Percentiles rank a stretch among this genome's conserved stretches.
Conservation (phyloP, 345 rosid species). For the Rhodamnia argentea region DNA sequence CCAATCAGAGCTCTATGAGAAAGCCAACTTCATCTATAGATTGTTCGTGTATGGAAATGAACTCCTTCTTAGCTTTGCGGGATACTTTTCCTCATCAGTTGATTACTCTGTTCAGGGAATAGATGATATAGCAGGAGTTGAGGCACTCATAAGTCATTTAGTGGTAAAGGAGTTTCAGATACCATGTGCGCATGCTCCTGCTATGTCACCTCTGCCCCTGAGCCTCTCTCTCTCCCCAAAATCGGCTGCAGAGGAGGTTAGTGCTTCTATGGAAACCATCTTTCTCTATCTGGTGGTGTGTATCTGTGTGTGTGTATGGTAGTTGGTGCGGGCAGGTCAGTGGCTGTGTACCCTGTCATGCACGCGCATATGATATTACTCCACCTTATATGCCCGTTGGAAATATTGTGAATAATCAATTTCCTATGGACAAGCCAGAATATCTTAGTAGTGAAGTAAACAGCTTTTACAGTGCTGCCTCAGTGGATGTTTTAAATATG, state of each 20-base stretch:
- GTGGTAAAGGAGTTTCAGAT: constrained; percentile 56
- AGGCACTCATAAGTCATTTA: constrained; percentile 58
- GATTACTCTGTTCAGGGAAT: constrained; percentile 24
- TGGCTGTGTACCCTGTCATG: not conserved
- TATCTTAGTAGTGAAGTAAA: not conserved
- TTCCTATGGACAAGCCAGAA: not conserved
- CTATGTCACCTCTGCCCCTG: constrained; percentile 34
- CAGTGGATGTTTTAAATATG: not conserved
- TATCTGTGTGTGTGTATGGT: not conserved
- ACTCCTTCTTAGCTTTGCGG: not conserved
- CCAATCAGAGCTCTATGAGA: not conserved
- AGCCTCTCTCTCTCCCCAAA: constrained; percentile 35
- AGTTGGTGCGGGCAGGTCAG: not conserved
- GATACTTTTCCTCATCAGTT: not conserved
- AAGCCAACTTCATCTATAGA: not conserved
- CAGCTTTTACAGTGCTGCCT: not conserved
- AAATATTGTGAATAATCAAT: not conserved
- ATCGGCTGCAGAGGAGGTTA: constrained; percentile 69
- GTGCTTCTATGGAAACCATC: constrained; percentile 1
- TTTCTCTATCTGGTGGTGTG: not conserved
- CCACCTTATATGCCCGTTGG: not conserved
- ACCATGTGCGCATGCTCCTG: constrained; percentile 73
- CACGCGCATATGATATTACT: not conserved
- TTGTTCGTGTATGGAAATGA: not conserved
- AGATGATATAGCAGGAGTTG: constrained; percentile 60